Evolutionary conservation across 805 yeast species (phyloP).

Genomic region (Torulaspora gathmanii): DNA sequence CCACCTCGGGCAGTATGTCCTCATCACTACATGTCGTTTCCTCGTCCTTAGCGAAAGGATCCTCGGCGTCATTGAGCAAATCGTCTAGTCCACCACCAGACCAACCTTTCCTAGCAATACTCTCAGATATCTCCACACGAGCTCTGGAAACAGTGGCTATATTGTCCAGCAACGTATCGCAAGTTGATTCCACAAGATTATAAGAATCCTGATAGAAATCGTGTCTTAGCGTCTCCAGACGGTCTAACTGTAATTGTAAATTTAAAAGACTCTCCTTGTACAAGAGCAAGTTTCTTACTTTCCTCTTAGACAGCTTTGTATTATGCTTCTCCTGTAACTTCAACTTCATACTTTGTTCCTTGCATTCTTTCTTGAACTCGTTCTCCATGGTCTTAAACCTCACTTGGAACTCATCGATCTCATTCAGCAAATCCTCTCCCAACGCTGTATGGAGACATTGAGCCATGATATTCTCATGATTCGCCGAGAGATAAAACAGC

Average conservation of each 20-base stretch:
- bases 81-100: constrained; percentile 82
- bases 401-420: constrained; percentile 42
- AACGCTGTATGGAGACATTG: constrained; percentile 51
- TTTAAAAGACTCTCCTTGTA: constrained; percentile 64
- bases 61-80: constrained; percentile 58
- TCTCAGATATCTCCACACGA: constrained; percentile 75
- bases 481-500: constrained; percentile 66
- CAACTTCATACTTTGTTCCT: constrained; percentile 47
- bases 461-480: constrained; percentile 69
- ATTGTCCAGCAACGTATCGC: constrained; percentile 47
- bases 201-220: constrained; percentile 66
- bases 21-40: constrained; percentile 10
- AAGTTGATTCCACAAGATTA: constrained; percentile 58
- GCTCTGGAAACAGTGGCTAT: constrained; percentile 68
- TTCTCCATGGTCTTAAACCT: constrained; percentile 47
- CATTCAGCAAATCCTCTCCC: constrained; percentile 47
- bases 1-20: constrained; percentile 7
- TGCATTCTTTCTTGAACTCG: constrained; percentile 50
- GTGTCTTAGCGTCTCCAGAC: constrained; percentile 68
- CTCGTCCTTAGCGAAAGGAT: constrained; percentile 47
- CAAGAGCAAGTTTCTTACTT: constrained; percentile 58
- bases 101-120: constrained; percentile 80
- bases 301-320: constrained; percentile 51
- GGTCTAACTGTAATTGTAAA: constrained; percentile 71
- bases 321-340: constrained; percentile 60